Evolutionary conservation across 2,329 filamentous ascomycete species (phyloP), one percentile per base, ranked within the genome.

Genomic region (Cladosporium sp.): DNA sequence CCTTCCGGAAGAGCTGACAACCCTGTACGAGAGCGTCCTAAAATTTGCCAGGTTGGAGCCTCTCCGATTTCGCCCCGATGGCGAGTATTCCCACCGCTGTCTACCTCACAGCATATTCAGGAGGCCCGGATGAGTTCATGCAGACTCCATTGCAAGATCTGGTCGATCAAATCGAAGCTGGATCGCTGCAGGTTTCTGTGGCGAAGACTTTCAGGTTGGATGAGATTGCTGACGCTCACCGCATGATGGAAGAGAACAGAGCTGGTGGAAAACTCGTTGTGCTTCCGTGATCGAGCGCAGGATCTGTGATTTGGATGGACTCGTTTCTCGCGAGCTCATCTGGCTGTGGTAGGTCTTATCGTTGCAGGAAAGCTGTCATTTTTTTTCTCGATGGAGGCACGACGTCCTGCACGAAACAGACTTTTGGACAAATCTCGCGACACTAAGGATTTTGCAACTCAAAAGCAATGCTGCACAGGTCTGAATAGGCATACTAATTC

Each of bases 261-360:
- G 76, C 74, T 0, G 71, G 71, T 10, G 77, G 76, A 10, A 79
- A 79, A 61, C 73, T 78, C 49, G 76, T 79, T 3, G 68, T 79
- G 10, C 37, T 72, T 28, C 66, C 64, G 45, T 71, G 37, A 35
- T 25, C 28, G 12, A 5, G 28, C 12, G 28, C n/a, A n/a, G n/a
- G n/a, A n/a, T n/a, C n/a, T n/a, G n/a, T n/a, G n/a, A n/a, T n/a
- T n/a, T n/a, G n/a, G n/a, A n/a, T n/a, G n/a, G n/a, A n/a, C n/a
- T n/a, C n/a, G n/a, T n/a, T n/a, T n/a, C n/a, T n/a, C n/a, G n/a
- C n/a, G n/a, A n/a, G n/a, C n/a, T n/a, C n/a, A n/a, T n/a, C n/a
- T n/a, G n/a, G n/a, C n/a, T n/a, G n/a, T n/a, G n/a, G n/a, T n/a
- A n/a, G n/a, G n/a, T n/a, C n/a, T n/a, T n/a, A n/a, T n/a, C n/a